Conservation (phyloP, 257 asterid genomes). For the Fraxinus americana region DNA sequence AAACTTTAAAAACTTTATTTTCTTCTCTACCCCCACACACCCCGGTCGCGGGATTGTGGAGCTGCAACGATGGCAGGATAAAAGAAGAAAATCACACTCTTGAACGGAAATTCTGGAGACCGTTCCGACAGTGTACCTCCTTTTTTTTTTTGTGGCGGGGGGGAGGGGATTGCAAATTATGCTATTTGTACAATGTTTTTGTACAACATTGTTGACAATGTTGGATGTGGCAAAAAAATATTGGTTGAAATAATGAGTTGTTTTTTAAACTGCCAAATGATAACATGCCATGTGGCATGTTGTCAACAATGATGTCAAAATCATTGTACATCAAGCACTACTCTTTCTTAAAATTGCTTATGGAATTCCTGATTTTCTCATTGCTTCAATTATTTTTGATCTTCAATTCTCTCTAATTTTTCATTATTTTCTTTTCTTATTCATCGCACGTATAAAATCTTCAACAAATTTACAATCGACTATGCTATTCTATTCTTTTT, state of each 20-base stretch:
- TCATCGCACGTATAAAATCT: neutral
- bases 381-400: constrained; percentile 28
- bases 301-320: too few species aligned
- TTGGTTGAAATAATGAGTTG: too few species aligned
- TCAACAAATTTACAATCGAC: neutral
- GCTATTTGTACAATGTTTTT: too few species aligned
- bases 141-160: too few species aligned
- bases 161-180: too few species aligned
- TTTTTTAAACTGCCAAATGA: too few species aligned
- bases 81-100: constrained; percentile 78
- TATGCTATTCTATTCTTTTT: constrained; percentile 1
- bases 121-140: constrained; percentile 65
- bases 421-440: neutral
- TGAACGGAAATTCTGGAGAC: constrained; percentile 77
- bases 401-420: neutral
- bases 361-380: constrained; percentile 15
- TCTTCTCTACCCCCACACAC: too few species aligned
- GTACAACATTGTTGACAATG: too few species aligned
- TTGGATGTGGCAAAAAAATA: too few species aligned
- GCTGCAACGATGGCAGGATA: constrained; percentile 43
- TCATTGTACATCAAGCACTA: too few species aligned
- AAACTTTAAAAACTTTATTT: too few species aligned
- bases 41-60: constrained; percentile 44
- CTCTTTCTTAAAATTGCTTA: constrained; percentile 16
- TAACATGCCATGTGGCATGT: too few species aligned